Evolutionary conservation across 2,329 filamentous ascomycete genomes (phyloP), one percentile per base, ranked within the genome.

Genomic region (Pleochaeta shiraiana): DNA sequence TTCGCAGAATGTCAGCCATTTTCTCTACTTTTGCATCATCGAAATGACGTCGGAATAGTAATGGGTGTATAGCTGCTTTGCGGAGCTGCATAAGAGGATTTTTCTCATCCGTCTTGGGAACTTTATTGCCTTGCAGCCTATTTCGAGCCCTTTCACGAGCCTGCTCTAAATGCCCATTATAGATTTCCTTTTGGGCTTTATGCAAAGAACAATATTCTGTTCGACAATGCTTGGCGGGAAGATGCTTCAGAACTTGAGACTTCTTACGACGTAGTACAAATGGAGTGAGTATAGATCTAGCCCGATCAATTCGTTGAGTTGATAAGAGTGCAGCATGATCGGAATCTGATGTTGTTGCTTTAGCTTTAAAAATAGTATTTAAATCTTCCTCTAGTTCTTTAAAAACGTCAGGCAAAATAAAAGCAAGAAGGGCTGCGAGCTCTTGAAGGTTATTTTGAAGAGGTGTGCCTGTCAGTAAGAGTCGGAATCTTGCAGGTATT

Each of bases 251-350:
- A 9, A 96, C 91, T 71, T 97, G 90, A 61, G 88, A 83, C 76
- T 98, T 98, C 76, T 93, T 92, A 7, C 93, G 83, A 67, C 95
- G 89, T 2, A 98, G 78, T 64, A 98, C 93, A 72, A 98, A 98
- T 0, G 93, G 93, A 28, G 91, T 90, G 71, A 98, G 83, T 78
- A 98, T 98, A 0, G 87, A 90, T 64, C 91, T 85, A 1, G 93
- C 93, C 55, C 91, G 83, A 65, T 83, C 83, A 65, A 97, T 93
- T 50, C 93, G 86, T 73, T 95, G 89, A 55, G 83, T 86, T 26
- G 93, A 95, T 0, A 98, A 77, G 12, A 97, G 81, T 0, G 90
- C 87, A 26, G 88, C 88, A 72, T 96, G 85, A 65, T 86, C 83
- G 9, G 86, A 82, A 70, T 91, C 87, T 43, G 85, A 85, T 24